These are phyloP conservation scores for Penicillium crustosum DNA, from an alignment of 2,329 filamentous ascomycete species.

Conservation along the genomic window DNA sequence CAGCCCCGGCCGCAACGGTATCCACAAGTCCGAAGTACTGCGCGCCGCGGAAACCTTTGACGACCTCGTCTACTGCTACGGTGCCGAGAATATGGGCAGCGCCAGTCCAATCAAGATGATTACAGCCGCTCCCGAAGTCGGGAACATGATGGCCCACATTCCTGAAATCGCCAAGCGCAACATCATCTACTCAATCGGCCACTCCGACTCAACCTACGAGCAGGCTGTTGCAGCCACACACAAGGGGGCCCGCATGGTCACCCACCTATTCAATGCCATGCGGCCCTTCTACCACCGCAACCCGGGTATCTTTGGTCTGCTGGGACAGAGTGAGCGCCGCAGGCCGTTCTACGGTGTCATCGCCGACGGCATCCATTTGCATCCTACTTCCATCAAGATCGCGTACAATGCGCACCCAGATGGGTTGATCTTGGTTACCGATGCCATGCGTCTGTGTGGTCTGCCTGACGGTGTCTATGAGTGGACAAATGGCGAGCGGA, in stretches of 20 bases:
- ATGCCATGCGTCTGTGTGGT: conserved; percentile 85
- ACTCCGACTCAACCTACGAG: conserved; percentile 85
- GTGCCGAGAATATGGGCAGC: conserved; percentile 61
- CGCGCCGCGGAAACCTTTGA: conserved; percentile 61
- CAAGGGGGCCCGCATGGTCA: conserved; percentile 84
- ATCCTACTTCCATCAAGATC: conserved; percentile 84
- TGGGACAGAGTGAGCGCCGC: conserved; percentile 62
- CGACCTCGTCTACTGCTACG: conserved; percentile 60
- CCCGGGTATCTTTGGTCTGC: conserved; percentile 82
- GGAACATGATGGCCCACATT: conserved; percentile 68
- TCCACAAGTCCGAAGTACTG: conserved; percentile 75
- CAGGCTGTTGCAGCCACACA: conserved; percentile 69
- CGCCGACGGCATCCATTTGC: conserved; percentile 84
- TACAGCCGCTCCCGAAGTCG: conserved; percentile 81
- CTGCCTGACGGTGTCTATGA: conserved; percentile 80
- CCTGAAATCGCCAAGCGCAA: conserved; percentile 62
- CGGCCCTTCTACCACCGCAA: conserved; percentile 85
- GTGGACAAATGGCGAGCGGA: conserved; percentile 73
- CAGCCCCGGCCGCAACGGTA: conserved; percentile 77
- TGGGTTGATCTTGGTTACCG: conserved; percentile 85
- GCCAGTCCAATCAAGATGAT: conserved; percentile 66
- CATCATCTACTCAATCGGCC: conserved; percentile 78
- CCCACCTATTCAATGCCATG: conserved; percentile 94
- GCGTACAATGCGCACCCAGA: conserved; percentile 82
- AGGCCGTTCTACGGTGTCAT: conserved; percentile 84